Evolutionary conservation across 1,284 basidiomycete genomes (phyloP), one percentile per base, ranked within the genome.

Genomic region (Ceratobasidium sp.): DNA sequence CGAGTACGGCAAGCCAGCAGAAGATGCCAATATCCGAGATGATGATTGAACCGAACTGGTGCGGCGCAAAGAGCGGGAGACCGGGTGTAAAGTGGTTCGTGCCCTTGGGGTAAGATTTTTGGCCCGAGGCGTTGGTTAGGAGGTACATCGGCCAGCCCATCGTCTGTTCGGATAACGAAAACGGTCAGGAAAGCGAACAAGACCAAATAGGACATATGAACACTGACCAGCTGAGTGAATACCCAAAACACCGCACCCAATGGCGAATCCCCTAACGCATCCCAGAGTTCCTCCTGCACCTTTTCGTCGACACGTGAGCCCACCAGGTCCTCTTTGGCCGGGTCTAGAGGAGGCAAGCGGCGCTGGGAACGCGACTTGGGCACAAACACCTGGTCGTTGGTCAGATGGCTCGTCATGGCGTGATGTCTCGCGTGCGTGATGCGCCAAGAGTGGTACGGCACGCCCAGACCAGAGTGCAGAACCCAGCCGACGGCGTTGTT

Each of bases 381-480:
- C 5, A 99, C 95, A 79, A 95, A 98, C 77, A 98, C 98, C 82
- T 99, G 96, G 80, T 99, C 97, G 78, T 97, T 91, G 65, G 93
- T 95, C 87, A 98, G 88, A 84, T 98, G 96, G 46, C 89, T 94
- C 16, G 96, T 98, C 8, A 93, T 92, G 43, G 98, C 98, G 83
- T 99, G 97, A 83, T 99, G 97, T 82, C 96, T 96, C 46, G 90
- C 95, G 83, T 99, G 97, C 3, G 92, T 94, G 82, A 99, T 96
- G 77, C 96, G 89, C 98, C 98, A 99, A 27, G 95, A 95, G 82
- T 99, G 96, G 85, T 96, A 99, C 11, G 98, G 97, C 16, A 99
- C 97, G 71, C 98, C 91, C 64, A 99, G 89, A 74, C 88, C 89
- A 54, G 96, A 98, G 84, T 99, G 98, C 48, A 98, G 86, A 76